Base-by-base conservation (phyloP, 2,329 filamentous ascomycete genomes). In the Ophiocordyceps robertsii region DNA sequence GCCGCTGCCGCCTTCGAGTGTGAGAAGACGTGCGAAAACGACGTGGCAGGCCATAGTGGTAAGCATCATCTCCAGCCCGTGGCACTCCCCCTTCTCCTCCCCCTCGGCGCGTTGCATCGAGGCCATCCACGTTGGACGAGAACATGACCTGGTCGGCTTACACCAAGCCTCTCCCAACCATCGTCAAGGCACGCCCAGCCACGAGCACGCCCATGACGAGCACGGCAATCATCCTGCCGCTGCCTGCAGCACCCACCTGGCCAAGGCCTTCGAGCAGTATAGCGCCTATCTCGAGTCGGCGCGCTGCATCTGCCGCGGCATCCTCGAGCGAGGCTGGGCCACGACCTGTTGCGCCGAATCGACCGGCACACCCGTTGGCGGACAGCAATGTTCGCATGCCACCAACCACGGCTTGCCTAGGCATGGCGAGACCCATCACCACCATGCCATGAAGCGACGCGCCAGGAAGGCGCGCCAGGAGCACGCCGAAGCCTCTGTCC, bases 251-350 rank as follows among this genome's bases (percentile, higher is more conserved):
- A 52, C 53, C 29, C 60, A 63, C 39, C 50, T 62, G 1, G 44
- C 47, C 39, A 53, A 51, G 21, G 60, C 60, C 1, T 58, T 62
- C 37, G 53, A 60, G 16, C 54, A 57, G 37, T 62, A 63, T 40
- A 56, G 50, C 44, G 53, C 51, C 42, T 61, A 61, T 39, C 54
- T 63, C n/a, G 54, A 61, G 37, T 52, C 54, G 10, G 57, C 57
- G n/a, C 59, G 59, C 2, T 63, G 60, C 49, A 62, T 63, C 45
- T 63, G 60, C 47, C 59, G 58, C 31, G 55, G 49, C 40, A 50
- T 61, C 21, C 52, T 63, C 37, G 58, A 57, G 0, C 45, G 46
- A 38, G 53, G 55, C 27, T 37, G 53, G 43, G 38, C 54, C 27
- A 51, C 50, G 1, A 48, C 51, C 6, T 60, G 58, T 46, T 62